Evolutionary conservation across 139 green algal genomes (phyloP), one percentile per base, ranked within the genome.

Genomic region (Volvox africanus): DNA sequence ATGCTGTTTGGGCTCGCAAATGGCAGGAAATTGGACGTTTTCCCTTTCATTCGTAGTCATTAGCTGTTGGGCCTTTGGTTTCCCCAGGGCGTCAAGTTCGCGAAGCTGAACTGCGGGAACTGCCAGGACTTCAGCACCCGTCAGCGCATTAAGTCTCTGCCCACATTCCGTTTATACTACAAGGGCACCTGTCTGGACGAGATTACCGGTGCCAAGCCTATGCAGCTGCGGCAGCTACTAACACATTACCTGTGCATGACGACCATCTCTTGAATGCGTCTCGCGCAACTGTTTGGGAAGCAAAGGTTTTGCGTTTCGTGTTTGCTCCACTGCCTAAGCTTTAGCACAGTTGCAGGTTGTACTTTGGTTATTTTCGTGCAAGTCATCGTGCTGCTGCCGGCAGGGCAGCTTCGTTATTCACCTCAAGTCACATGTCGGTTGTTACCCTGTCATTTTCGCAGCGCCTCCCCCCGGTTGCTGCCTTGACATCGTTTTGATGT

Each of bases 211-310:
- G 84, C 84, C 2, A 81, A 81, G 69, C 84, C 84, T 0, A 30
- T 61, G 69, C 84, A 89, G 68, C 84, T 89, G 68, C 68, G 84
- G 21, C 84, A 89, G 84, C n/a, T 89, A 68, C 69, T 89, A 20
- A 82, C 84, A 44, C 84, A 89, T 37, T 89, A 89, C 82, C 6
- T 75, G 6, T 75, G 68, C 24, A 88, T 88, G 82, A 79, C 82
- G 3, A 78, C 82, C 20, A 88, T 88, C 37, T 86, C 79, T 28
- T 68, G 30, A 82, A 61, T 19, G 16, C 11, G 44, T 55, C 44
- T 80, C 3, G 33, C 11, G 65, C 21, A 73, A 73, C 65, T 30
- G 65, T 73, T 16, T 73, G 65, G 65, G 21, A 73, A 73, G 21
- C 65, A 73, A 28, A 28, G 65, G 65, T 73, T 73, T 73, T 73